These are phyloP conservation scores for Chlorella sp. DNA, from an alignment of 139 green algal species.

Conservation along the genomic window DNA sequence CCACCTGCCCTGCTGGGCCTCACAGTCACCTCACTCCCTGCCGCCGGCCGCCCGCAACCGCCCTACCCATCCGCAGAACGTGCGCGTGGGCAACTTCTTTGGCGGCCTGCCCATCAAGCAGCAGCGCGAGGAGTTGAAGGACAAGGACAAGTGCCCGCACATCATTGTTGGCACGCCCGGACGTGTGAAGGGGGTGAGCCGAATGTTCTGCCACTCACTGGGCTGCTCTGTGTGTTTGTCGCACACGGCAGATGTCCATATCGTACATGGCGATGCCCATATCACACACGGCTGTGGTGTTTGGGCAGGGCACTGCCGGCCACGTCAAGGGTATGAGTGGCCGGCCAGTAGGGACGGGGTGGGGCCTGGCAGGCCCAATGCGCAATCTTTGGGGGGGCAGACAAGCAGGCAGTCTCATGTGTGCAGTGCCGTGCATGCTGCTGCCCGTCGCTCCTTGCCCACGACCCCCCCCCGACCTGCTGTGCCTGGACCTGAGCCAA, in stretches of 20 bases:
- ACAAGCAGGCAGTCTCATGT: no score
- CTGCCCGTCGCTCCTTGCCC: background rate
- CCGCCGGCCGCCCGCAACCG: background rate
- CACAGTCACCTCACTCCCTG: background rate
- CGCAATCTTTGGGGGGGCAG: no score
- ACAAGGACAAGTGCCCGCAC: conserved; percentile 81
- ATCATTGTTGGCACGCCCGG: conserved; percentile 98
- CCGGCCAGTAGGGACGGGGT: background rate
- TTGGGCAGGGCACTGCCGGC: no score
- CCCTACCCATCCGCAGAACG: conserved; percentile 40
- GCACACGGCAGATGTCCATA: no score
- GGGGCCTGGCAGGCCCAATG: no score
- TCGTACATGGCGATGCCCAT: no score
- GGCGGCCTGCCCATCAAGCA: conserved; percentile 90
- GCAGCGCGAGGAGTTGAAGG: conserved; percentile 86
- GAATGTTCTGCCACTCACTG: no score
- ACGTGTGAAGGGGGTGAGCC: conserved; percentile 88
- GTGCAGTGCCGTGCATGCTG: background rate
- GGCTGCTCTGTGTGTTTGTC: no score
- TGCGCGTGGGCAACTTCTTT: conserved; percentile 96
- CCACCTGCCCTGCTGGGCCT: background rate
- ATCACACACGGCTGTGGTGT: no score
- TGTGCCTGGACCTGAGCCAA: background rate
- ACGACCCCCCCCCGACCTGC: no score
- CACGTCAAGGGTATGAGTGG: background rate